A percentile compares a stretch with the other conserved stretches of the same genome.
phyloP scores from a whole-genome alignment of 257 asterid species.

The Fraxinus excelsior region DNA sequence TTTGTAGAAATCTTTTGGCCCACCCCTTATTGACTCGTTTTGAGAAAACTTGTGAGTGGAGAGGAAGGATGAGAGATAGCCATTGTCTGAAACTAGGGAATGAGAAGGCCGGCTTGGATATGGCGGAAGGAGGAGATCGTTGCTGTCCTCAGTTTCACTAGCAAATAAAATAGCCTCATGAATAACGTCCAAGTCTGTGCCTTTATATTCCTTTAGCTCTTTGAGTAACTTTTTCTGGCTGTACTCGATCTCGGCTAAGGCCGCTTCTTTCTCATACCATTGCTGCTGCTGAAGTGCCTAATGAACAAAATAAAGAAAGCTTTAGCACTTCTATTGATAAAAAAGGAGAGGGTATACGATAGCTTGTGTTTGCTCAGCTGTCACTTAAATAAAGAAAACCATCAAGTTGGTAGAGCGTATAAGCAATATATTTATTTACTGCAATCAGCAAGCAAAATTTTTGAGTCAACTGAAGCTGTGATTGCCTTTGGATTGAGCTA shows the following conservation, averaged over 20 bases:
- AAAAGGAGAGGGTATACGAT: neutral
- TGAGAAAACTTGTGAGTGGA: slow-evolving; percentile 44
- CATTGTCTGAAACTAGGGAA: slow-evolving; percentile 44
- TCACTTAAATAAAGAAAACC: neutral
- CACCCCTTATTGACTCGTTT: slow-evolving; percentile 37
- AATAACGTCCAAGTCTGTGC: slow-evolving; percentile 74
- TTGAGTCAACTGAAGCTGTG: too few relatives aligned
- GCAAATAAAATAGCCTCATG: slow-evolving; percentile 86
- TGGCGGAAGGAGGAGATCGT: slow-evolving; percentile 93
- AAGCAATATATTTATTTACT: neutral
- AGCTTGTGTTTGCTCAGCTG: neutral
- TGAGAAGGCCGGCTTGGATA: slow-evolving; percentile 78
- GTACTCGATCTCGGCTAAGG: slow-evolving; percentile 68
- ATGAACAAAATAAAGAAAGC: neutral
- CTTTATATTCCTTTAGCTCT: slow-evolving; percentile 80
- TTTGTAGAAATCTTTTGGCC: slow-evolving; percentile 22
- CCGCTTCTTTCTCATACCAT: slow-evolving; percentile 79
- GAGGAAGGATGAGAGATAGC: slow-evolving; percentile 48
- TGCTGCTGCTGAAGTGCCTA: slow-evolving; percentile 86
- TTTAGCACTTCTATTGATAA: neutral
- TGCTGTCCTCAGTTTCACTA: slow-evolving; percentile 72
- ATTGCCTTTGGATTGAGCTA: too few relatives aligned
- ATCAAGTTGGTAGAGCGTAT: neutral
- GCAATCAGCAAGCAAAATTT: too few relatives aligned
- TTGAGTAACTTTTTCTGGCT: slow-evolving; percentile 79